Conservation (phyloP, 116 monocot species). For the Cymodocea nodosa region DNA sequence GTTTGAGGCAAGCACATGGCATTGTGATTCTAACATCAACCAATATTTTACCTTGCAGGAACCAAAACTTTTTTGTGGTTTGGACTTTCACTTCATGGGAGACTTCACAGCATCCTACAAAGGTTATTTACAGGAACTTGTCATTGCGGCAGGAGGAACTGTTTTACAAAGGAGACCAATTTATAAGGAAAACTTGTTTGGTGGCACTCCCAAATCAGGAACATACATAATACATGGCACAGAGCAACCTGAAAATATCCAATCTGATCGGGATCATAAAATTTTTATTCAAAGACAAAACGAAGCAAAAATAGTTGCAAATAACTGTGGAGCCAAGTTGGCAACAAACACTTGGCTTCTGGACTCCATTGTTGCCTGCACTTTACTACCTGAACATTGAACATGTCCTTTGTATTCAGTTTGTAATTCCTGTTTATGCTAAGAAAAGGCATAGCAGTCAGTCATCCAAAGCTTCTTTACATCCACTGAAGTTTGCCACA, state of each 20-base stretch:
- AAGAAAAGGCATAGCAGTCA: too few relatives aligned
- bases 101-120: constrained; percentile 49
- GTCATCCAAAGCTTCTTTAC: too few relatives aligned
- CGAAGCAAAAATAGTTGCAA: constrained; percentile 39
- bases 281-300: constrained; percentile 7
- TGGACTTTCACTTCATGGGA: constrained; percentile 64
- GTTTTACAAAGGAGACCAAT: constrained; percentile 75
- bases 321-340: constrained; percentile 29
- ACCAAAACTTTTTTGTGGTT: constrained; percentile 47
- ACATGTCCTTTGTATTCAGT: too few relatives aligned
- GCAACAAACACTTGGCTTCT: constrained; percentile 46
- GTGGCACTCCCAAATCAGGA: constrained; percentile 3
- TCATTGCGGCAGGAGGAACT: constrained; percentile 52
- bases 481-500: too few relatives aligned
- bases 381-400: constrained; percentile 6
- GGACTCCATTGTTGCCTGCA: constrained; percentile 45
- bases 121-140: constrained; percentile 70
- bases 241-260: constrained; percentile 23
- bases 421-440: too few relatives aligned
- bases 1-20: background rate
- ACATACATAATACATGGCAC: constrained; percentile 42
- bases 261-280: background rate
- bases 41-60: constrained; percentile 25
- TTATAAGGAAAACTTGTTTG: constrained; percentile 20
- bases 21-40: background rate